Percentiles rank a stretch among this genome's conserved stretches.
Conservation (phyloP, 1,284 basidiomycete species). For the Golubevia pallescens region DNA sequence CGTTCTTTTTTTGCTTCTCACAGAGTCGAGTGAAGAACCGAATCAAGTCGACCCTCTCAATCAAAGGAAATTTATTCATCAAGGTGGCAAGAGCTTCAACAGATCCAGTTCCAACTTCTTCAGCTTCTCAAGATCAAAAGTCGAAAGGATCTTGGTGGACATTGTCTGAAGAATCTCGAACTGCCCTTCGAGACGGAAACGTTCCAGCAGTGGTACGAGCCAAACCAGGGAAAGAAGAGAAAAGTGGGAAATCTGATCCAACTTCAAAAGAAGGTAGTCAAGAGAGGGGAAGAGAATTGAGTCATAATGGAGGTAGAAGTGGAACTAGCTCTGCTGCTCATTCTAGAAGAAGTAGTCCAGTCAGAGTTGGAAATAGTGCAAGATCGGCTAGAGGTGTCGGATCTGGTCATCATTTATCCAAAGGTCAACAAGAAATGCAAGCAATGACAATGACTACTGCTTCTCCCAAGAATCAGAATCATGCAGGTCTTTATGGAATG, state of each 20-base stretch:
- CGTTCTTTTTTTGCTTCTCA: no score
- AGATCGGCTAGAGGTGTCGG: background rate
- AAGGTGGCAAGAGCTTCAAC: slow-evolving; percentile 53
- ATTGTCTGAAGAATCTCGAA: slow-evolving; percentile 46
- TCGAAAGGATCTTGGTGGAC: slow-evolving; percentile 61
- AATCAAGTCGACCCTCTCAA: slow-evolving; percentile 62
- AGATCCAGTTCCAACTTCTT: slow-evolving; percentile 21
- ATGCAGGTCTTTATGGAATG: background rate
- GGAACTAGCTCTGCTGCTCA: background rate
- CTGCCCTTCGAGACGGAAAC: no score
- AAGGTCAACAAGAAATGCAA: background rate
- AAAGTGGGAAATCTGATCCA: background rate
- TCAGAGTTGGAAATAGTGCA: background rate
- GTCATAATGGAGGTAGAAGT: background rate
- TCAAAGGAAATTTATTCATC: slow-evolving; percentile 58
- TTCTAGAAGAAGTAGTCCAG: background rate
- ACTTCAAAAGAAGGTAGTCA: background rate
- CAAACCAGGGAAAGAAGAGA: background rate
- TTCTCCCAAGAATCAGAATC: background rate
- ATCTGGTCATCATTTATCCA: background rate
- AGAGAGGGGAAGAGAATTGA: background rate
- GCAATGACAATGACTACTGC: background rate
- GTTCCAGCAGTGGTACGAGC: background rate
- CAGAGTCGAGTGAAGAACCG: slow-evolving; percentile 57
- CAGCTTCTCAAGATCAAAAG: no score